Percentiles rank a stretch among this genome's conserved stretches.
Conservation (phyloP, 805 yeast genomes). For the Barnettozyma wickerhamii region DNA sequence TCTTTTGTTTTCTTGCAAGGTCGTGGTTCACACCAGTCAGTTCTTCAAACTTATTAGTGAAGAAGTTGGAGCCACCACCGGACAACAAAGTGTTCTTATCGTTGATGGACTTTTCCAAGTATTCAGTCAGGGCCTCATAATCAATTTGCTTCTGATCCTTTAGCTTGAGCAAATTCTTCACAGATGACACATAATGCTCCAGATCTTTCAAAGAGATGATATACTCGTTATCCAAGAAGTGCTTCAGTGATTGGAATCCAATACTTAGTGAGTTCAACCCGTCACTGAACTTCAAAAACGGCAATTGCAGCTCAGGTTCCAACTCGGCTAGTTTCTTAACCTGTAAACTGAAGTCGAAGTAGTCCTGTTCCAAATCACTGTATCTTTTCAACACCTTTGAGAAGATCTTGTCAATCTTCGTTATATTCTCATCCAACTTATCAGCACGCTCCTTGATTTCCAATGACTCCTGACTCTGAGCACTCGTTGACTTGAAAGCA, state of each 20-base stretch:
- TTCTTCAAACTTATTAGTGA: slow-evolving; percentile 56
- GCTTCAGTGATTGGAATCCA: slow-evolving; percentile 40
- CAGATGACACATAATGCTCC: slow-evolving; percentile 69
- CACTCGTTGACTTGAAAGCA: slow-evolving; percentile 75
- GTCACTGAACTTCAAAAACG: slow-evolving; percentile 40
- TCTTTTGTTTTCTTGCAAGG: slow-evolving; percentile 46
- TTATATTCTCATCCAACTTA: slow-evolving; percentile 78
- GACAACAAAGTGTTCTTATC: slow-evolving; percentile 57
- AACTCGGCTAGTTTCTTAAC: slow-evolving; percentile 60
- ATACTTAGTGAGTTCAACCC: slow-evolving; percentile 41
- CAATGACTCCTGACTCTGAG: slow-evolving; percentile 70
- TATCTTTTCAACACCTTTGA: slow-evolving; percentile 68
- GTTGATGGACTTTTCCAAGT: slow-evolving; percentile 61
- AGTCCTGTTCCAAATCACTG: slow-evolving; percentile 68
- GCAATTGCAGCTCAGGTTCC: slow-evolving; percentile 37
- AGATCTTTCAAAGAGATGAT: slow-evolving; percentile 80
- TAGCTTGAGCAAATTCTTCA: slow-evolving; percentile 66
- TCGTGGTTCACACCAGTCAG: slow-evolving; percentile 61
- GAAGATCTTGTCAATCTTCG: slow-evolving; percentile 74
- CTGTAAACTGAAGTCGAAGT: slow-evolving; percentile 65
- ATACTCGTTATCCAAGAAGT: slow-evolving; percentile 70
- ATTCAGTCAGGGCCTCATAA: slow-evolving; percentile 79
- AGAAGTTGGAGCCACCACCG: slow-evolving; percentile 48
- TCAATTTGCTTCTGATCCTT: slow-evolving; percentile 92
- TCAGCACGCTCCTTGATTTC: slow-evolving; percentile 80